A percentile compares a stretch with the other conserved stretches of the same genome.
Evolutionary conservation across 139 green algal species (phyloP).

Genomic region (Coelastrella sp.): DNA sequence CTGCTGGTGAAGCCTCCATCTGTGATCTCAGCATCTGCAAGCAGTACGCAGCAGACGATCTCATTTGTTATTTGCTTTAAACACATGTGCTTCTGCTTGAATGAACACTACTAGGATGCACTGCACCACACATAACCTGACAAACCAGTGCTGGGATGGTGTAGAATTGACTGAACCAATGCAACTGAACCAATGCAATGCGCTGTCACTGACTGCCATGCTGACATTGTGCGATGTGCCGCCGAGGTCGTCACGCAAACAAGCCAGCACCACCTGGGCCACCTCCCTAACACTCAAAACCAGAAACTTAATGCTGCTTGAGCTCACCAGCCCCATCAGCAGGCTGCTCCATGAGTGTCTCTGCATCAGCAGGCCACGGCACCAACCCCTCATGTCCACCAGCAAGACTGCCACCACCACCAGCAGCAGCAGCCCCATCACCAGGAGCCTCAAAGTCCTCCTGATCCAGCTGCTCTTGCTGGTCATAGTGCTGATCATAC

Average conservation of each 20-base stretch:
- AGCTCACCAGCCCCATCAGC: not conserved
- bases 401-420: not conserved
- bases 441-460: not conserved
- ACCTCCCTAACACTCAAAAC: not conserved
- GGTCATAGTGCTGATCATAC: not conserved
- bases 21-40: not conserved
- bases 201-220: too few species aligned
- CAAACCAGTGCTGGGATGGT: too few species aligned
- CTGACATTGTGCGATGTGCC: too few species aligned
- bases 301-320: too few species aligned
- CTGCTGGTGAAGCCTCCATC: slow-evolving; percentile 36
- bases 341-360: slow-evolving; percentile 17
- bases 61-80: too few species aligned
- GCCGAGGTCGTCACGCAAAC: not conserved
- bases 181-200: too few species aligned
- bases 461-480: not conserved
- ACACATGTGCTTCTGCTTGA: not conserved
- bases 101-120: not conserved
- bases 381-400: not conserved
- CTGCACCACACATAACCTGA: too few species aligned
- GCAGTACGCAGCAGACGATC: not conserved
- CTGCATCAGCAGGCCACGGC: slow-evolving; percentile 22
- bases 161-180: too few species aligned
- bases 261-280: not conserved
- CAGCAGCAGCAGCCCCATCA: not conserved